Conservation (phyloP, 2,329 filamentous ascomycete genomes). For the Fusarium sp. region DNA sequence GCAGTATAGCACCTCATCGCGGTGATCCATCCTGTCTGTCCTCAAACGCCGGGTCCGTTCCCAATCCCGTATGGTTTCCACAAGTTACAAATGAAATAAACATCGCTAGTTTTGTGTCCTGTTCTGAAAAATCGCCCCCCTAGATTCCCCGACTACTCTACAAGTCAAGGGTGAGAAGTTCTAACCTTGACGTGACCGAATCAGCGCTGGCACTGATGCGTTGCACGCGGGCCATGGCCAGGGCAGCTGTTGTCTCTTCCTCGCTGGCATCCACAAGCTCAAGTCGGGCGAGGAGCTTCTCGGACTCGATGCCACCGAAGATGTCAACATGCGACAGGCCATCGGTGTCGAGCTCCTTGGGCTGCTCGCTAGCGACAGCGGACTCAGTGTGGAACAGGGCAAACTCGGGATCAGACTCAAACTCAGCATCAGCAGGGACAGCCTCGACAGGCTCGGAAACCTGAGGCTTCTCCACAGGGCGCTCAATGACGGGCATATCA, state of each 20-base stretch:
- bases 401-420: slow-evolving; percentile 75
- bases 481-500: slow-evolving; percentile 69
- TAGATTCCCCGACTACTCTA: slow-evolving; percentile 35
- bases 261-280: slow-evolving; percentile 75
- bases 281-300: slow-evolving; percentile 75
- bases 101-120: slow-evolving; percentile 45
- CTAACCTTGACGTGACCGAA: slow-evolving; percentile 55
- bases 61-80: slow-evolving; percentile 42
- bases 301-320: slow-evolving; percentile 70
- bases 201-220: slow-evolving; percentile 61
- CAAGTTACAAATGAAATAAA: slow-evolving; percentile 43
- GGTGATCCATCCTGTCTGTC: slow-evolving; percentile 40
- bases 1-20: slow-evolving; percentile 34
- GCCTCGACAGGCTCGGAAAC: slow-evolving; percentile 49
- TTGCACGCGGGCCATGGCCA: slow-evolving; percentile 67
- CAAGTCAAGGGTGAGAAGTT: slow-evolving; percentile 56
- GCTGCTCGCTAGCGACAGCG: slow-evolving; percentile 43
- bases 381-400: slow-evolving; percentile 70
- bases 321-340: slow-evolving; percentile 58
- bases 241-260: slow-evolving; percentile 61
- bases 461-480: slow-evolving; percentile 58
- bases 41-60: slow-evolving; percentile 43
- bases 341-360: slow-evolving; percentile 61
- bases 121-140: slow-evolving; percentile 8
- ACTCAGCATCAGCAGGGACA: slow-evolving; percentile 65